Evolutionary conservation across 768 basidiomycete species (phyloP).

Genomic region (Aureoboletus auriporus): DNA sequence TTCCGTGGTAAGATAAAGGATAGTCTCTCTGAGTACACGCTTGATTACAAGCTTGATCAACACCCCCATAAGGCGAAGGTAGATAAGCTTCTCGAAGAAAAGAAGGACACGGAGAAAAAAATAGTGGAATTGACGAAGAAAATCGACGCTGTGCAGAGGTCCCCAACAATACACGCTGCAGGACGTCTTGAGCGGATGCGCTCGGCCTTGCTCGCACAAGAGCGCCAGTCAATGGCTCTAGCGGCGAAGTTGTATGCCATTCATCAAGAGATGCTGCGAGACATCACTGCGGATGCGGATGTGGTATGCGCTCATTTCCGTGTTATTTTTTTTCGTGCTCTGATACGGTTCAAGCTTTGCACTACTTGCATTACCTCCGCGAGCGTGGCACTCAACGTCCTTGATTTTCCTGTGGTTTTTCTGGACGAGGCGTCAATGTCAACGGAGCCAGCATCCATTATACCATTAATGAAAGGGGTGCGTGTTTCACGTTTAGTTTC

Average conservation of each 20-base stretch:
- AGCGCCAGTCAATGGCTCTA: slow-evolving; percentile 29
- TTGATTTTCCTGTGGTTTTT: slow-evolving; percentile 91
- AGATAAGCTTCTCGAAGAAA: slow-evolving; percentile 37
- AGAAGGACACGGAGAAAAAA: slow-evolving; percentile 28
- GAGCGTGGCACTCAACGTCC: slow-evolving; percentile 55
- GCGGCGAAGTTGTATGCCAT: slow-evolving; percentile 49
- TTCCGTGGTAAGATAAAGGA: slow-evolving; percentile 55
- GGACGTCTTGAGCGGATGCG: slow-evolving; percentile 30
- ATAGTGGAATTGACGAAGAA: slow-evolving; percentile 24
- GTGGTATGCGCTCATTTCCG: slow-evolving; percentile 50
- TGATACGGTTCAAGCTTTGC: slow-evolving; percentile 55
- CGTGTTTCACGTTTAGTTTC: slow-evolving; percentile 31
- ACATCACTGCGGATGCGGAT: slow-evolving; percentile 63
- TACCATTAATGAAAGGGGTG: slow-evolving; percentile 93
- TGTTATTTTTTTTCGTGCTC: not conserved
- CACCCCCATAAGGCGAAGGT: slow-evolving; percentile 55
- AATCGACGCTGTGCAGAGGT: slow-evolving; percentile 16
- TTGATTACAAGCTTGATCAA: slow-evolving; percentile 57
- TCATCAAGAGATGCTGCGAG: slow-evolving; percentile 59
- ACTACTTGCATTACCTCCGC: slow-evolving; percentile 85
- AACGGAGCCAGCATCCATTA: slow-evolving; percentile 87
- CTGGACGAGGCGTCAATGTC: slow-evolving; percentile 96
- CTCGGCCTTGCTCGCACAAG: slow-evolving; percentile 19
- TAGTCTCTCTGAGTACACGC: slow-evolving; percentile 51
- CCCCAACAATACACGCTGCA: slow-evolving; percentile 10